A percentile compares a stretch with the other conserved stretches of the same genome.
Evolutionary conservation across 208 protist species (phyloP).

Genomic region (Phytomonas francai): DNA sequence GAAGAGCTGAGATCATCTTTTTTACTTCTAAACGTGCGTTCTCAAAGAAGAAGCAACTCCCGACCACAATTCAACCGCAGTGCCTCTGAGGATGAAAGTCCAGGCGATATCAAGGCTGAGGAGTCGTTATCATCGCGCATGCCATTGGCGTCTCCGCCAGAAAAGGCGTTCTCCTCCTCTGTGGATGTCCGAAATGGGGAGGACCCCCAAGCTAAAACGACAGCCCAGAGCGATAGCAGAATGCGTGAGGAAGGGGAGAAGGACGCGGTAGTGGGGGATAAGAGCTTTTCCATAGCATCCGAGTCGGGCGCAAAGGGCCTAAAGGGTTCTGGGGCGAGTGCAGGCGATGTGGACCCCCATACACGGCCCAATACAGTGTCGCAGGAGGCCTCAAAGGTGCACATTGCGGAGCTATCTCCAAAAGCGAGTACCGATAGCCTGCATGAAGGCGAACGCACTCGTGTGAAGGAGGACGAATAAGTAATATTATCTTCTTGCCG

Average conservation of each 20-base stretch:
- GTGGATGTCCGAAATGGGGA: background rate
- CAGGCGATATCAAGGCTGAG: background rate
- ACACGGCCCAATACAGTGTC: background rate
- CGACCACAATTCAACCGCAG: background rate
- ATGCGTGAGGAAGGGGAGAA: background rate
- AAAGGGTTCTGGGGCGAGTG: background rate
- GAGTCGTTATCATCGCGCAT: background rate
- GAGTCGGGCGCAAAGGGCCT: background rate
- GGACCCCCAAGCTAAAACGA: background rate
- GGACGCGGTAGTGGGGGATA: background rate
- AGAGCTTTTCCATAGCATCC: background rate
- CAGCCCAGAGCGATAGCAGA: background rate
- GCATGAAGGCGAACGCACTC: background rate
- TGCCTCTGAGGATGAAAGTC: background rate
- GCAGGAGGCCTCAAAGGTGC: background rate
- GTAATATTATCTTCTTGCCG: background rate
- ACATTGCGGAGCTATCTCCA: background rate
- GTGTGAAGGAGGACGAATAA: background rate
- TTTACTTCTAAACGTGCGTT: background rate
- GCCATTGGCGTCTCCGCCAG: background rate
- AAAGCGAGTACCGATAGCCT: background rate
- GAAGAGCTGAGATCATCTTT: background rate
- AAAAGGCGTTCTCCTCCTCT: background rate
- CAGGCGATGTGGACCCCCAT: background rate
- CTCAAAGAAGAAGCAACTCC: background rate